These are phyloP conservation scores for Ambrosia artemisiifolia DNA, from an alignment of 129 eudicot genomes.

Conservation along the genomic window DNA sequence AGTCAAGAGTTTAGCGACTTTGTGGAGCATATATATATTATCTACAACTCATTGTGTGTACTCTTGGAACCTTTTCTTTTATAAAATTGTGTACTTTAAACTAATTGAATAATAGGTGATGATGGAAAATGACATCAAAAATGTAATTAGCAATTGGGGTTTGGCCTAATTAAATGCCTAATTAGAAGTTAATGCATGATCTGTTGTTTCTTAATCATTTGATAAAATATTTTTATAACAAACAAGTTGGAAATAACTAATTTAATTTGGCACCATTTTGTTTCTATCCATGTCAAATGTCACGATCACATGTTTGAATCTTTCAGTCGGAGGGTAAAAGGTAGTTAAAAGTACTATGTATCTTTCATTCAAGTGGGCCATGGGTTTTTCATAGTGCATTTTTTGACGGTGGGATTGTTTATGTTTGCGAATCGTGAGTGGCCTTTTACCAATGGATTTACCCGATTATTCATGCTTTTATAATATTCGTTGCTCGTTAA, in stretches of 20 bases:
- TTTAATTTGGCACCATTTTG: neutral
- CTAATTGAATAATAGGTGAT: constrained; percentile 22
- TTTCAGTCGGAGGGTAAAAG: neutral
- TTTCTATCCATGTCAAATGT: constrained; percentile 6
- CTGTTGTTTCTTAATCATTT: neutral
- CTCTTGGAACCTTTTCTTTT: constrained; percentile 6
- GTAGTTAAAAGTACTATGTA: neutral
- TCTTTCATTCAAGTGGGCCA: no score
- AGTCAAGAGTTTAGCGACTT: constrained; percentile 24
- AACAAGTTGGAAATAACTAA: constrained; percentile 22
- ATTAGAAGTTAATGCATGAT: constrained; percentile 14
- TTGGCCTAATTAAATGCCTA: constrained; percentile 6
- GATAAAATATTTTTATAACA: neutral
- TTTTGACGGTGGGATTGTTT: no score
- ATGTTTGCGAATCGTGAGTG: no score
- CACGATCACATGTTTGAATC: neutral
- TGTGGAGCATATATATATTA: constrained; percentile 17
- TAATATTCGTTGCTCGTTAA: no score
- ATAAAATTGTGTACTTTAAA: constrained; percentile 25
- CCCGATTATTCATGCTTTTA: no score
- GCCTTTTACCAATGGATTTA: no score
- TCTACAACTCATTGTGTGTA: constrained; percentile 27
- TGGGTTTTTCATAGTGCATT: no score
- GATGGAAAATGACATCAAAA: constrained; percentile 33
- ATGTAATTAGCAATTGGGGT: constrained; percentile 15